Percentiles rank a stretch among this genome's conserved stretches.
Conservation (phyloP, 148 eudicot genomes). For the Rhododendron williamsianum region DNA sequence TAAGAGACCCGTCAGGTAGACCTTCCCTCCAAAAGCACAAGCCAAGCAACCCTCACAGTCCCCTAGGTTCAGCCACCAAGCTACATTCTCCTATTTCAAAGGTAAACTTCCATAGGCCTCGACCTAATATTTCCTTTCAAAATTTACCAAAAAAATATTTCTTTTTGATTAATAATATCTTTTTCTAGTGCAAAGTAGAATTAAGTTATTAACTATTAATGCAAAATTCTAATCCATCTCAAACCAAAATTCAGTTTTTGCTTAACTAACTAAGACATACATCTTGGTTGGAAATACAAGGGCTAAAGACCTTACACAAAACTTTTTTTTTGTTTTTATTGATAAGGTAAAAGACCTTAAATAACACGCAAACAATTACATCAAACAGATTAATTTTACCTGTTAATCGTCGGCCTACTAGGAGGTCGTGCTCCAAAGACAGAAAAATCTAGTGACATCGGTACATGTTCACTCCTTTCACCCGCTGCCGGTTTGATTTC, state of each 20-base stretch:
- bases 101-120: neutral
- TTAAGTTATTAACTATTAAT: neutral
- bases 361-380: neutral
- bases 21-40: neutral
- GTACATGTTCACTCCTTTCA: constrained; percentile 51
- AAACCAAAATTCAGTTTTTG: neutral
- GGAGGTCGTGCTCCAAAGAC: constrained; percentile 69
- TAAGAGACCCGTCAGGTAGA: neutral
- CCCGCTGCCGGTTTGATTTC: constrained; percentile 46
- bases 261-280: neutral
- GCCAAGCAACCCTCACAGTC: neutral
- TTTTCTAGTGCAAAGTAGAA: neutral
- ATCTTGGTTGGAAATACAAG: neutral
- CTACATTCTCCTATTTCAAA: neutral
- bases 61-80: neutral
- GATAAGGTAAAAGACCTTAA: neutral
- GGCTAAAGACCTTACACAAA: neutral
- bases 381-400: constrained; percentile 35
- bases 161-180: neutral
- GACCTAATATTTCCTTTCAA: neutral
- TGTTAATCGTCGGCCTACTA: constrained; percentile 84
- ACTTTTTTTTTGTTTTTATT: neutral
- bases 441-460: constrained; percentile 89
- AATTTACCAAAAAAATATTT: neutral
- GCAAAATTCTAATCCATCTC: neutral